Percentiles rank a stretch among this genome's conserved stretches.
These are phyloP conservation scores for Zhuliangozyma blackwelliae DNA, from an alignment of 1,139 yeast genomes.

Conservation along the genomic window DNA sequence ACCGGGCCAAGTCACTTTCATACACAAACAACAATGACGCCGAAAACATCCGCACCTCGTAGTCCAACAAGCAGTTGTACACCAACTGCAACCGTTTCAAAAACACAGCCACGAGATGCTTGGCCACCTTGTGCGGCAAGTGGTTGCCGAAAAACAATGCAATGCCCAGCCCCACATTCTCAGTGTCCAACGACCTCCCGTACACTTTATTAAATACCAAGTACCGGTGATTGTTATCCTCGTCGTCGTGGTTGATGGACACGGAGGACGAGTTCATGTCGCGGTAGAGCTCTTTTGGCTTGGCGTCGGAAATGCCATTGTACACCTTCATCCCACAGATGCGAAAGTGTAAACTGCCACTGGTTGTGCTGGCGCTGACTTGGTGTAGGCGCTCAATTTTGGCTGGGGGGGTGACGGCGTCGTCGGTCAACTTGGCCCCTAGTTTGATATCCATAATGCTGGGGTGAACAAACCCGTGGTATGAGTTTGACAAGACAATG, in stretches of 20 bases:
- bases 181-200: slow-evolving; percentile 57
- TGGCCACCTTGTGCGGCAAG: slow-evolving; percentile 11
- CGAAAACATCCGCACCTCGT: slow-evolving; percentile 66
- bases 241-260: slow-evolving; percentile 10
- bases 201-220: slow-evolving; percentile 58
- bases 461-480: slow-evolving; percentile 61
- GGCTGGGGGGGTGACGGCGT: slow-evolving; percentile 46
- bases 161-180: slow-evolving; percentile 47
- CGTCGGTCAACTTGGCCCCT: slow-evolving; percentile 70
- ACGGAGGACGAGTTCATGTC: slow-evolving; percentile 15
- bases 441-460: slow-evolving; percentile 79
- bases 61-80: slow-evolving; percentile 56
- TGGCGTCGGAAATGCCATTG: slow-evolving; percentile 10
- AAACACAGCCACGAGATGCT: slow-evolving; percentile 35
- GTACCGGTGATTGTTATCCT: slow-evolving; percentile 30
- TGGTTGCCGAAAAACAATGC: slow-evolving; percentile 28
- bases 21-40: slow-evolving; percentile 71
- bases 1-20: slow-evolving; percentile 58
- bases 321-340: slow-evolving; percentile 84
- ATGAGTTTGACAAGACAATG: slow-evolving; percentile 72
- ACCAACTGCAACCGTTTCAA: slow-evolving; percentile 58
- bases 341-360: slow-evolving; percentile 70
- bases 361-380: slow-evolving; percentile 72
- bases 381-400: slow-evolving; percentile 56
- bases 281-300: slow-evolving; percentile 10